Base-by-base conservation (phyloP, 2,329 filamentous ascomycete genomes). In the Pyrenochaeta sp. region DNA sequence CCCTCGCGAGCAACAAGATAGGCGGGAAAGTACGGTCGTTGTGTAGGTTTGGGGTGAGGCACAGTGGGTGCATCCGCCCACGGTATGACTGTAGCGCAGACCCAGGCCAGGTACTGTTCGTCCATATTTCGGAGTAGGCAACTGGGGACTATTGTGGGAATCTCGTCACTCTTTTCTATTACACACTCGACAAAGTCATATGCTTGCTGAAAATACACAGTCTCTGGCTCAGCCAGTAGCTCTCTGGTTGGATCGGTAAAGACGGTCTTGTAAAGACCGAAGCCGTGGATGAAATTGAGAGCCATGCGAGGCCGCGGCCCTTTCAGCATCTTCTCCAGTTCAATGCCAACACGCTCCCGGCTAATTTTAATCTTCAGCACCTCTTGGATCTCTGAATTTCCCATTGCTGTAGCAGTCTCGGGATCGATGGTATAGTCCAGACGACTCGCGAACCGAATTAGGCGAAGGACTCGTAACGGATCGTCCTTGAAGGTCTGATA, bases 401-500 rank as follows among this genome's bases (percentile, higher is more conserved):
- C 83, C 94, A 99, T 99, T 20, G 86, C 88, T 36, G 79, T 71
- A 67, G 90, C 85, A 0, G 90, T 88, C 27, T 83, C 81, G 0
- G 81, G 73, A 58, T 96, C 90, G 59, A 99, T 96, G 9, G 76
- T 79, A 71, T 97, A 99, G 40, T 84, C 82, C 7, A 98, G 82
- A 17, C 93, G 85, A 67, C 91, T 96, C 4, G 94, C 91, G 77
- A 99, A 98, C 50, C 95, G 87, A 44, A 99, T 90, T 46, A 98
- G 81, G 42, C 94, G 86, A 56, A 98, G 79, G 3, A 98, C 90
- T 15, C 95, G 85, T 20, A 99, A 80, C 11, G 95, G 95, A 68
- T 98, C 94, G 70, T 98, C 94, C 73, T 88, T 92, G 77, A 99
- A 98, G 0, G 94, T 99, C 72, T 96, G 90, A 46, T 91, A 87